Base-by-base conservation (phyloP, 2,329 filamentous ascomycete species). In the Aureobasidium sp. region DNA sequence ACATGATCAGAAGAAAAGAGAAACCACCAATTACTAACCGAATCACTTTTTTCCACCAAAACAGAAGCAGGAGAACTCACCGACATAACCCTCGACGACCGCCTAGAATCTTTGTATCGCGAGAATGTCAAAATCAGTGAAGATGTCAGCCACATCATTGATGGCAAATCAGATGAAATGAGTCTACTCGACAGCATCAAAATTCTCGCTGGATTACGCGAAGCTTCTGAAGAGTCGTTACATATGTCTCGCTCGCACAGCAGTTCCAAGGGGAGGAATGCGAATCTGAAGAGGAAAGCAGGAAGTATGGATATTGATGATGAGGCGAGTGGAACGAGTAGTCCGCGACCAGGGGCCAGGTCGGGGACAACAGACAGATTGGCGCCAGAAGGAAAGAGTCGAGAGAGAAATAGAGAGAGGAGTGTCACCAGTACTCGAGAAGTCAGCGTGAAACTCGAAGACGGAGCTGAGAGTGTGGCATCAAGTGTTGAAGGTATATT, bases 361-460 rank as follows among this genome's bases (percentile, higher is more conserved):
- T 61, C 47, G 26, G 60, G 41, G 8, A 50, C 57, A 9, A 55
- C 52, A 8, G 62, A 59, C n/a, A 61, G 65, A 43, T 57, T 65
- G 20, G 60, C 41, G 15, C 48, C 56, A 34, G 62, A 47, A 46
- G 29, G 24, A 7, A 62, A 47, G 51, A 67, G 53, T 62, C 64
- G 61, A 76, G 78, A 67, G 71, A 74, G 47, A 73, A 74, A 50
- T 10, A 69, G 73, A 32, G 71, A 71, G 20, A 76, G 76, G 52
- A 78, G 75, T 46, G 77, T 81, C 37, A 75, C 77, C 15, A 75
- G 74, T 56, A 76, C 71, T 15, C 72, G 79, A 39, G 79, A 81
- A 65, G 70, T 77, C n/a, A 78, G 75, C 52, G 79, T 81, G n/a
- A 81, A 81, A 66, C 73, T 75, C 52, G 79, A 81, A 66, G 78